Base-by-base conservation (phyloP, 768 basidiomycete species). In the Kwoniella dejecticola region DNA sequence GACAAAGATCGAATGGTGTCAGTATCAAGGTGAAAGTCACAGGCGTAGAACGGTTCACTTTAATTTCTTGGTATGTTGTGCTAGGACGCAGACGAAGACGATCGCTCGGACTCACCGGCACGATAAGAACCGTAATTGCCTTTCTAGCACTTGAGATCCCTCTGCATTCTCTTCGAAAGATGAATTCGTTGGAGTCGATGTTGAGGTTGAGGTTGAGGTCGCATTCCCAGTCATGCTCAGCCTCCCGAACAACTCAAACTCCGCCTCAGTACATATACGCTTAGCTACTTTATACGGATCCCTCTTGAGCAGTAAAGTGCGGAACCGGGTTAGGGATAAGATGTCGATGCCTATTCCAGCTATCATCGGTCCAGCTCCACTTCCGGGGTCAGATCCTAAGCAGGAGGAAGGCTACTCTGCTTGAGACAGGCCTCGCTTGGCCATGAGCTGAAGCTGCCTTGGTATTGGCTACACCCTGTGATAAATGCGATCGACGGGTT, bases 321-420 rank as follows among this genome's bases (percentile, higher is more conserved):
- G 27, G 42, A 76, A 57, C 24, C 74, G 63, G 8, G 60, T 10
- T 6, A 73, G 26, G 7, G 69, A 71, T 48, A 76, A 67, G 42
- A 76, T 69, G 41, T 76, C 74, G 19, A 76, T 69, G 17, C 74
- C 74, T 52, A 76, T 63, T 5, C 74, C 74, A 19, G 71, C 44
- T 26, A 63, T 55, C 62, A 63, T 63, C 6, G 48, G 24, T 47
- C n/a, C n/a, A 38, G 10, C 10, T 17, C 10, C 36, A 8, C 36
- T 8, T 38, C 36, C 36, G 8, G 36, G 17, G 36, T 38, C 10
- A 8, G 36, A 8, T 8, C 36, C 17, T 8, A n/a, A n/a, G n/a
- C n/a, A n/a, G n/a, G n/a, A n/a, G n/a, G n/a, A n/a, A n/a, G n/a
- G n/a, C n/a, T n/a, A n/a, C n/a, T n/a, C n/a, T n/a, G n/a, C n/a